Conservation (phyloP, 768 basidiomycete species). For the Lentinula raphanica region DNA sequence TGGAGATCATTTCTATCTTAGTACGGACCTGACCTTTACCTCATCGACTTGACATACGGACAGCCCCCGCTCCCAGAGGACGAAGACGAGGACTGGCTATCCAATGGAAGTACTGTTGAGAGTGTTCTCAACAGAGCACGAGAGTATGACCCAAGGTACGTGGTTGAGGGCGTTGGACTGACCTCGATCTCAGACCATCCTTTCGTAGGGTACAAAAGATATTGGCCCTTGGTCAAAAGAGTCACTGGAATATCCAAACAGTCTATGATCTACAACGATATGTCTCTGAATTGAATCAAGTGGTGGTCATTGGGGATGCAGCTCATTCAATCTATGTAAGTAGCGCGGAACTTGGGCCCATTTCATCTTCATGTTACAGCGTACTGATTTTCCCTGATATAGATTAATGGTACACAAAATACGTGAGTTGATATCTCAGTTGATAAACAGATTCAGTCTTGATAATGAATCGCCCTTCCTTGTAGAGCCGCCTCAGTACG, state of each 20-base stretch:
- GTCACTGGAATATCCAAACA: constrained; percentile 5
- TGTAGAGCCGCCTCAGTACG: constrained; percentile 5
- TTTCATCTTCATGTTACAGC: too few species aligned
- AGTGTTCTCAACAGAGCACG: neutral
- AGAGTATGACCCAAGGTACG: constrained; percentile 3
- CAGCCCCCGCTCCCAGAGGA: neutral
- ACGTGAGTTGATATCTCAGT: constrained; percentile 5
- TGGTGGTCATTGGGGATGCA: constrained; percentile 13
- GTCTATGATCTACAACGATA: neutral
- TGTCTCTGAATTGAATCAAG: neutral
- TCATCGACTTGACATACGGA: constrained; percentile 1
- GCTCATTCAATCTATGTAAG: constrained; percentile 11
- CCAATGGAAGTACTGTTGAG: neutral
- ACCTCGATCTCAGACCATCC: neutral
- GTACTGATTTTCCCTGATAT: neutral
- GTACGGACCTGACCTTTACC: constrained; percentile 5
- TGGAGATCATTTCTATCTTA: neutral
- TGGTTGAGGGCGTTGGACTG: neutral
- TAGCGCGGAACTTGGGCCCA: too few species aligned
- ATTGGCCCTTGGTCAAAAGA: neutral
- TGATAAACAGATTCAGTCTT: neutral
- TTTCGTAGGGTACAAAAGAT: neutral
- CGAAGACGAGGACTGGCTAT: constrained; percentile 5
- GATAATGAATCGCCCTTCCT: too few species aligned
- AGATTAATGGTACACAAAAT: constrained; percentile 15